Conservation (phyloP, 2,329 filamentous ascomycete genomes). For the Pseudogymnoascus sp. region DNA sequence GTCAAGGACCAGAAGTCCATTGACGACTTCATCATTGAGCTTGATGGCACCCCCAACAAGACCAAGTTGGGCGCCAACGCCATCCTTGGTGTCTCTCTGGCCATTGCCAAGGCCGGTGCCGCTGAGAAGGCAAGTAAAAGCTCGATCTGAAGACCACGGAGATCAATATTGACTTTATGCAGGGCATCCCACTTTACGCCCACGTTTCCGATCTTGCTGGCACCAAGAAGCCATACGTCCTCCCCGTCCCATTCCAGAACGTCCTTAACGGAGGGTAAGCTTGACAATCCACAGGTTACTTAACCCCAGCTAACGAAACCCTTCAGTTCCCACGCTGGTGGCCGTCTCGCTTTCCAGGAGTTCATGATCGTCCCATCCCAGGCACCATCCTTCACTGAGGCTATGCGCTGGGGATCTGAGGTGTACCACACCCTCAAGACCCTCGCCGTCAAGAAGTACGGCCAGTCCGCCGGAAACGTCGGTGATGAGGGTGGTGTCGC, state of each 20-base stretch:
- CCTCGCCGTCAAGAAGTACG: constrained; percentile 98
- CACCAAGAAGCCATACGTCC: constrained; percentile 85
- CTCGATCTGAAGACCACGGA: constrained; percentile 11
- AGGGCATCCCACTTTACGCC: constrained; percentile 76
- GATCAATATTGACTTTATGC: constrained; percentile 4
- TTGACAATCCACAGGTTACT: constrained; percentile 20
- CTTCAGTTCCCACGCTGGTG: constrained; percentile 84
- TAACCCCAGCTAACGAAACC: constrained; percentile 13
- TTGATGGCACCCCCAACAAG: constrained; percentile 82
- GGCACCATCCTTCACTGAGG: constrained; percentile 88
- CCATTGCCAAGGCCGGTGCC: constrained; percentile 79
- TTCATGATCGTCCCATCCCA: constrained; percentile 89
- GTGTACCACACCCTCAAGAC: constrained; percentile 97
- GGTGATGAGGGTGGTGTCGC: constrained; percentile 99
- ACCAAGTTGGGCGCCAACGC: constrained; percentile 81
- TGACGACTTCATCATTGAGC: constrained; percentile 76
- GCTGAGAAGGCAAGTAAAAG: constrained; percentile 61
- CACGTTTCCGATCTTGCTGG: constrained; percentile 82
- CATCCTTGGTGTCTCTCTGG: constrained; percentile 77
- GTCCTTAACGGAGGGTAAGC: constrained; percentile 65
- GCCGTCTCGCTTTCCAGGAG: constrained; percentile 89
- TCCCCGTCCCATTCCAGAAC: constrained; percentile 89
- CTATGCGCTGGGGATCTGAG: constrained; percentile 90
- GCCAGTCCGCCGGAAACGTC: constrained; percentile 96
- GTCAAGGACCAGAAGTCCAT: constrained; percentile 80